Evolutionary conservation across 306 rosid species (phyloP).

Genomic region (Acacia melanoxylon): DNA sequence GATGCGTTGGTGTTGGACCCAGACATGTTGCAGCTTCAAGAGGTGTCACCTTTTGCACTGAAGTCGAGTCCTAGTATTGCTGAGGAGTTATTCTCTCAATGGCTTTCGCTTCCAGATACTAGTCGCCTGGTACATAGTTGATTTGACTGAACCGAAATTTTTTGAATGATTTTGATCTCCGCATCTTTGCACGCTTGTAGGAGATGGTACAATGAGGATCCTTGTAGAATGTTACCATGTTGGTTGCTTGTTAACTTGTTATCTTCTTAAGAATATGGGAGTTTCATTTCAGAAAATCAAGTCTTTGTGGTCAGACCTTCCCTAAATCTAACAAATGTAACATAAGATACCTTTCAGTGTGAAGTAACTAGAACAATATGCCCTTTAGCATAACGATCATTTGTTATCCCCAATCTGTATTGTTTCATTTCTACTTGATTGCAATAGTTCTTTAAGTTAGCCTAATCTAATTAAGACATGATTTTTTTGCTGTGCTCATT

Average conservation of each 20-base stretch:
- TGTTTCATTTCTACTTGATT: neutral
- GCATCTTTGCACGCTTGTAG: slow-evolving; percentile 16
- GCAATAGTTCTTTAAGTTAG: neutral
- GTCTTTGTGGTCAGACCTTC: slow-evolving; percentile 20
- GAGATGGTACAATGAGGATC: slow-evolving; percentile 28
- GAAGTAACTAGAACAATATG: neutral
- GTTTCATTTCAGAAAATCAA: slow-evolving; percentile 17
- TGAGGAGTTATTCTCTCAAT: slow-evolving; percentile 74
- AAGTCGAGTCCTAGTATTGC: slow-evolving; percentile 61
- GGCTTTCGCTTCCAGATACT: slow-evolving; percentile 86
- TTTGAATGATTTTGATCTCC: slow-evolving; percentile 28
- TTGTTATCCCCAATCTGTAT: slow-evolving; percentile 25
- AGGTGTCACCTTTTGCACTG: slow-evolving; percentile 61
- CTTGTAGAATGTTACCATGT: slow-evolving; percentile 9
- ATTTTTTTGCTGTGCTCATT: neutral
- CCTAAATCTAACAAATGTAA: neutral
- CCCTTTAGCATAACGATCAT: neutral
- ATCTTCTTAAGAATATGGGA: slow-evolving; percentile 16
- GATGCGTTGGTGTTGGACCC: slow-evolving; percentile 61
- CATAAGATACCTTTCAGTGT: neutral
- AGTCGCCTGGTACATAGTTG: slow-evolving; percentile 59
- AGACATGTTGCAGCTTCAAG: slow-evolving; percentile 77
- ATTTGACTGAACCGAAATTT: slow-evolving; percentile 27
- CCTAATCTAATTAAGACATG: neutral
- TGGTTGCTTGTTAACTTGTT: neutral